Evolutionary conservation across 306 rosid genomes (phyloP), one percentile per base, ranked within the genome.

Genomic region (Sindora glabra): DNA sequence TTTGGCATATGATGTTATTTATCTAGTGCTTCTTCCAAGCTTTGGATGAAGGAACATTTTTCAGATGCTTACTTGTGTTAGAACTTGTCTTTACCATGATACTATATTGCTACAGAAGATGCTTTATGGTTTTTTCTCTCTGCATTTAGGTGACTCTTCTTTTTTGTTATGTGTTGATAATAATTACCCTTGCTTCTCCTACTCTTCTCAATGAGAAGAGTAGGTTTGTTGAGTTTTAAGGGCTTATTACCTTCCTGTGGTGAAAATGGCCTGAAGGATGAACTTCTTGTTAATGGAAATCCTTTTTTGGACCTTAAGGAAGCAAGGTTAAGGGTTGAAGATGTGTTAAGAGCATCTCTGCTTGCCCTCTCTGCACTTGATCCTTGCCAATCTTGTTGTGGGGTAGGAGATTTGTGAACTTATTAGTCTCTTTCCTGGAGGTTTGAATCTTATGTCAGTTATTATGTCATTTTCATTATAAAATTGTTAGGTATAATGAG

Each of bases 331-430:
- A 89, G 87, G 79, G 78, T 92, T 71, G 96, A 89, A 76, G 99
- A 92, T 67, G 95, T 96, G 27, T 71, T 92, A 63, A 95, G 99
- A 71, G 58, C 83, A 56, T 89, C 96, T 64, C 76, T 92, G 48
- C 85, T n/a, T 92, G 39, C 99, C 99, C 53, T 89, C 99, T 33
- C 71, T 89, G 71, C 99, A 89, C 73, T 69, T 92, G 79, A 79
- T 92, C 56, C 99, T 96, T 47, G 99, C 99, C 52, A 92, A 92
- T 78, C 99, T 96, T 19, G 95, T 96, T n/a, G 99, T 92, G 54
- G 90, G 99, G 48, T 95, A 89, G 67, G 96, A 83, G 76, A 89
- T 92, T 59, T 92, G 99, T 96, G 99, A 89, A 80, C 90, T 92
- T 15, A 71, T 92, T 96, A 92, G 69, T 84, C 95, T 92, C 45